These are phyloP conservation scores for Aspergillus pseudoviridinutans DNA, from an alignment of 2,329 filamentous ascomycete species.

Conservation along the genomic window DNA sequence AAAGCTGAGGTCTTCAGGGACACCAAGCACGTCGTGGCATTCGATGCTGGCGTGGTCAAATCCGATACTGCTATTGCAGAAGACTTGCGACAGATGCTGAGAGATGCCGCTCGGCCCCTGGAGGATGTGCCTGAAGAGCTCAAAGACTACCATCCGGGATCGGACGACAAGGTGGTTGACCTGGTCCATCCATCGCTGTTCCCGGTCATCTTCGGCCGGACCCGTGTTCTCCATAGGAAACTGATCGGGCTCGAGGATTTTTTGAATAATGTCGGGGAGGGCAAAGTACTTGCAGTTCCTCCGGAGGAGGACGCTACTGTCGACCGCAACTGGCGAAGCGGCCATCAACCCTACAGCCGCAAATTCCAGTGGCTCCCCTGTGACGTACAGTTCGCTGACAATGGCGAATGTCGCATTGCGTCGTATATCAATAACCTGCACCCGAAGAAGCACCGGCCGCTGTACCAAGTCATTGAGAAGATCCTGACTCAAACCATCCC, in stretches of 20 bases:
- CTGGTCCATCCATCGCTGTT: constrained; percentile 59
- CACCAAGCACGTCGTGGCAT: constrained; percentile 39
- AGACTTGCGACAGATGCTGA: constrained; percentile 41
- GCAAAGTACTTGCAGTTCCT: constrained; percentile 8
- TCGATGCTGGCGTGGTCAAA: constrained; percentile 50
- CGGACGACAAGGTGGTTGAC: constrained; percentile 56
- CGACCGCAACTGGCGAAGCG: background rate
- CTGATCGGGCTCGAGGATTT: constrained; percentile 20
- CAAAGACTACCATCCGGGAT: constrained; percentile 62
- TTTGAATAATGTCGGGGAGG: background rate
- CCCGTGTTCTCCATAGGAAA: constrained; percentile 15
- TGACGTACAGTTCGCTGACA: constrained; percentile 28
- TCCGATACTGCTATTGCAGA: constrained; percentile 47
- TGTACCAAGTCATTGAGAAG: constrained; percentile 37
- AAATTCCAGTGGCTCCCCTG: constrained; percentile 48
- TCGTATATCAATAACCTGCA: constrained; percentile 47
- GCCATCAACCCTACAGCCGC: constrained; percentile 16
- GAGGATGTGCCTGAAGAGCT: constrained; percentile 43
- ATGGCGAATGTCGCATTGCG: constrained; percentile 24
- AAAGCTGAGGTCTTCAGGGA: constrained; percentile 43
- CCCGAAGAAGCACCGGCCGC: constrained; percentile 25
- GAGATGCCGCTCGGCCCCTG: constrained; percentile 44
- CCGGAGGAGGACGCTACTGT: background rate
- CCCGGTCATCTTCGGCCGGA: constrained; percentile 27
- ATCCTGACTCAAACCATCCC: constrained; percentile 41